Conservation (phyloP, 768 basidiomycete species). For the Boletus reticulatus region DNA sequence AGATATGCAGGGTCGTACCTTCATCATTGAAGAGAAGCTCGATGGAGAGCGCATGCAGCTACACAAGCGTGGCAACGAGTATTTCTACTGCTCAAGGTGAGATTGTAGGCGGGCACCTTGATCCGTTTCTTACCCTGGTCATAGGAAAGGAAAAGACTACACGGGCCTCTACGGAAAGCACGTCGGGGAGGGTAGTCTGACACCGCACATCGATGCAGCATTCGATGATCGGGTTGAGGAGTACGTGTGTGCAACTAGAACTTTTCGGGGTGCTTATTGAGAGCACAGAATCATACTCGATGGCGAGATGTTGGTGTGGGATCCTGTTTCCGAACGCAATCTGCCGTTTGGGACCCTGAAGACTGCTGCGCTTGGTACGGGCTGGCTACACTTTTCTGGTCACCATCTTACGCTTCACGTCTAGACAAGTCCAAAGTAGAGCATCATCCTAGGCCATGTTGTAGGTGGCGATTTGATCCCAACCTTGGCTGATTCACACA, state of each 20-base stretch:
- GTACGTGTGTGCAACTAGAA: conserved; percentile 43
- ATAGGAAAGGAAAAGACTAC: conserved; percentile 87
- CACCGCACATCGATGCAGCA: conserved; percentile 76
- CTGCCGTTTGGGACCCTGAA: conserved; percentile 94
- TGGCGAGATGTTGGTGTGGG: conserved; percentile 99
- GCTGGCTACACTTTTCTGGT: neutral
- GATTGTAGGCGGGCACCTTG: neutral
- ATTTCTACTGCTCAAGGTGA: conserved; percentile 89
- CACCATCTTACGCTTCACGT: neutral
- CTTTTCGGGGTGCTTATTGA: conserved; percentile 5
- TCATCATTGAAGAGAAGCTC: conserved; percentile 95
- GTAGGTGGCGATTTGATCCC: conserved; percentile 43
- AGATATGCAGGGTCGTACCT: conserved; percentile 74
- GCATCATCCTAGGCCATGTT: conserved; percentile 83
- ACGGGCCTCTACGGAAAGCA: conserved; percentile 90
- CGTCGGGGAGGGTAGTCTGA: conserved; percentile 80
- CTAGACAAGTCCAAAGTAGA: conserved; percentile 71
- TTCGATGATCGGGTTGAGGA: conserved; percentile 78
- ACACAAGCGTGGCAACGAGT: conserved; percentile 89
- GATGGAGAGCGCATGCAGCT: conserved; percentile 97
- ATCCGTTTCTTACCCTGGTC: neutral
- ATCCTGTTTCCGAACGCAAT: conserved; percentile 83
- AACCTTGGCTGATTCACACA: neutral
- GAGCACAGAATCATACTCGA: conserved; percentile 80
- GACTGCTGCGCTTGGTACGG: conserved; percentile 80